Percentiles rank a stretch among this genome's conserved stretches.
phyloP scores from a whole-genome alignment of 2,329 filamentous ascomycete species.

The Penicillium aurantiogriseum region DNA sequence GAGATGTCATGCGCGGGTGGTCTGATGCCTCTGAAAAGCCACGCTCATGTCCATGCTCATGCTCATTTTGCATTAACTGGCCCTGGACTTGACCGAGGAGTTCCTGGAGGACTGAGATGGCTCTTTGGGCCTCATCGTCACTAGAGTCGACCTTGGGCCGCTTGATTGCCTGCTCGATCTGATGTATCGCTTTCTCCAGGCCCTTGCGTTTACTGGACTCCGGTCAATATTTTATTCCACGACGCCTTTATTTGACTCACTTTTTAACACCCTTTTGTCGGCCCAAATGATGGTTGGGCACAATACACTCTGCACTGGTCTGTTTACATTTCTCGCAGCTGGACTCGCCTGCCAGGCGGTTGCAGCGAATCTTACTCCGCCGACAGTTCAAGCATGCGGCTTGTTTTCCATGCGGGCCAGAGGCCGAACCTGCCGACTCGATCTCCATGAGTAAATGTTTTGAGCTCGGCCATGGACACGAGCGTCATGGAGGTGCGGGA shows the following conservation, averaged over 20 bases:
- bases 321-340: conserved; percentile 63
- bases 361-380: conserved; percentile 67
- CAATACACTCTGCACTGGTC: conserved; percentile 60
- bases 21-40: conserved; percentile 35
- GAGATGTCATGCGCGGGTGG: conserved; percentile 21
- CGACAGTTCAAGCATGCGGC: conserved; percentile 64
- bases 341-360: conserved; percentile 52
- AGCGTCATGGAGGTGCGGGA: not conserved
- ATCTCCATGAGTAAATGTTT: conserved; percentile 15
- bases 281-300: conserved; percentile 71
- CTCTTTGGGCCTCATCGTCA: conserved; percentile 45
- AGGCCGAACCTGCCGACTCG: conserved; percentile 7
- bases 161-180: conserved; percentile 68
- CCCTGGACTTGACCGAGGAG: conserved; percentile 52
- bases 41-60: conserved; percentile 28
- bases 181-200: conserved; percentile 70
- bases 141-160: conserved; percentile 51
- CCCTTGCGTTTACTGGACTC: conserved; percentile 66
- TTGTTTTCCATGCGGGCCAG: conserved; percentile 28
- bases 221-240: conserved; percentile 10
- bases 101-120: conserved; percentile 48
- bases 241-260: conserved; percentile 45
- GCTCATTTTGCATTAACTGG: conserved; percentile 32
- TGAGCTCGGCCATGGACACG: not conserved
- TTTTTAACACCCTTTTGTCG: conserved; percentile 76